Conservation (phyloP, 2,329 filamentous ascomycete species). For the Ilyonectria destructans region DNA sequence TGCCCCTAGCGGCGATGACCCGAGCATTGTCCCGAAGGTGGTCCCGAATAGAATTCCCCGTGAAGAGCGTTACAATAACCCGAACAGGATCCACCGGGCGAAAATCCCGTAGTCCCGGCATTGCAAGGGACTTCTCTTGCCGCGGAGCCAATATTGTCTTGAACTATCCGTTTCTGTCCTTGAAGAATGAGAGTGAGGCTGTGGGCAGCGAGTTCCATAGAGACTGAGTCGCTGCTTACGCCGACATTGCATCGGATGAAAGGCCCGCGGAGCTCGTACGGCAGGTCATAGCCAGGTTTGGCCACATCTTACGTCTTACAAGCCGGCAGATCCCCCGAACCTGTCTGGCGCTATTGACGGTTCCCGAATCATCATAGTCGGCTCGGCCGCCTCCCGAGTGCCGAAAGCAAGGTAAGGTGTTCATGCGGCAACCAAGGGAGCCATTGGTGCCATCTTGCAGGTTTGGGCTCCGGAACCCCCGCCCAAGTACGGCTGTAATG, state of each 20-base stretch:
- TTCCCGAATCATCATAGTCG: conserved; percentile 25
- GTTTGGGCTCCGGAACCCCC: conserved; percentile 25
- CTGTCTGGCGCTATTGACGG: conserved; percentile 22
- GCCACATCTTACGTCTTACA: conserved; percentile 27
- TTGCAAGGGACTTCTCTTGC: conserved; percentile 15
- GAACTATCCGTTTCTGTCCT: conserved; percentile 18
- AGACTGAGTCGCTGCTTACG: conserved; percentile 25
- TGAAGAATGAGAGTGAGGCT: conserved; percentile 20
- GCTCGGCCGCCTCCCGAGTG: conserved; percentile 27
- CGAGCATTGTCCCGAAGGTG: too few relatives aligned
- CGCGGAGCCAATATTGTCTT: conserved; percentile 19
- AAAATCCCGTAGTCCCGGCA: not conserved
- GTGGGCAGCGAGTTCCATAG: conserved; percentile 16
- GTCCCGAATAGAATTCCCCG: too few relatives aligned
- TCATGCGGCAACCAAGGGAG: conserved; percentile 25
- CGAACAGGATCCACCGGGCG: too few relatives aligned
- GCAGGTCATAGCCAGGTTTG: conserved; percentile 20
- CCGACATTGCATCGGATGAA: conserved; percentile 17
- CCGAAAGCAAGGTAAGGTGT: conserved; percentile 22
- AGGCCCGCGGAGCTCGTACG: not conserved
- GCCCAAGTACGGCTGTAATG: conserved; percentile 16
- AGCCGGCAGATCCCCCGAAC: conserved; percentile 19
- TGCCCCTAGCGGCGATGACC: too few relatives aligned
- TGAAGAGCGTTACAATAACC: too few relatives aligned
- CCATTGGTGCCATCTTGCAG: conserved; percentile 21